These are phyloP conservation scores for Picea glauca DNA, from an alignment of 75 land plant genomes.

Conservation along the genomic window DNA sequence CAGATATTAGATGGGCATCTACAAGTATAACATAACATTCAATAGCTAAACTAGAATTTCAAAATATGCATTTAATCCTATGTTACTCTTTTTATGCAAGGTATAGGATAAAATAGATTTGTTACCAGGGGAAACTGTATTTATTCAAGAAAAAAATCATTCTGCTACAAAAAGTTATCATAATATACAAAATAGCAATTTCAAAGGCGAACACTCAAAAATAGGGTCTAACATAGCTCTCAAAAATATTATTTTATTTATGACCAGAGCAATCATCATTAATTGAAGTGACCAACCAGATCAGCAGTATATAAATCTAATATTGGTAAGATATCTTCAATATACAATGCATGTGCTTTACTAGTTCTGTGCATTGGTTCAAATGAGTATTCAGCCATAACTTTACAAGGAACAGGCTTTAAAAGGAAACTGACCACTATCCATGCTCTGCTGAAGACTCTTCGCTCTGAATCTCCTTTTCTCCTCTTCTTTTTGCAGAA, in stretches of 20 bases:
- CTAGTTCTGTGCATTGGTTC: background rate
- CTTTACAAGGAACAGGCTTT: background rate
- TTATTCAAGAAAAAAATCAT: background rate
- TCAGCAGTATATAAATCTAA: background rate
- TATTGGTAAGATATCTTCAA: background rate
- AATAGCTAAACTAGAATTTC: background rate
- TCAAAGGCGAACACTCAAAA: too few species aligned
- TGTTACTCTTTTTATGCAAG: background rate
- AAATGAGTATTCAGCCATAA: background rate
- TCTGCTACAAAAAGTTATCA: too few species aligned
- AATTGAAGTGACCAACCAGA: too few species aligned
- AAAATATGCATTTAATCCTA: background rate
- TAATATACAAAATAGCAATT: too few species aligned
- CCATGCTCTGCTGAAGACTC: slow-evolving; percentile 12
- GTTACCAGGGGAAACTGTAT: background rate
- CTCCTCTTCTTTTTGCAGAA: slow-evolving; percentile 10
- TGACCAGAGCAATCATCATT: too few species aligned
- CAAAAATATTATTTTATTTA: too few species aligned
- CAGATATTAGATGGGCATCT: too few species aligned
- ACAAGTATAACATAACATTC: background rate
- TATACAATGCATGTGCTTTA: background rate
- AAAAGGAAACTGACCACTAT: slow-evolving; percentile 1
- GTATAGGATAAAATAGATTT: background rate
- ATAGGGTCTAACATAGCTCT: too few species aligned
- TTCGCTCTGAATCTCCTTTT: slow-evolving; percentile 4